phyloP scores from a whole-genome alignment of 768 basidiomycete genomes.

The Lenzites betulinus region DNA sequence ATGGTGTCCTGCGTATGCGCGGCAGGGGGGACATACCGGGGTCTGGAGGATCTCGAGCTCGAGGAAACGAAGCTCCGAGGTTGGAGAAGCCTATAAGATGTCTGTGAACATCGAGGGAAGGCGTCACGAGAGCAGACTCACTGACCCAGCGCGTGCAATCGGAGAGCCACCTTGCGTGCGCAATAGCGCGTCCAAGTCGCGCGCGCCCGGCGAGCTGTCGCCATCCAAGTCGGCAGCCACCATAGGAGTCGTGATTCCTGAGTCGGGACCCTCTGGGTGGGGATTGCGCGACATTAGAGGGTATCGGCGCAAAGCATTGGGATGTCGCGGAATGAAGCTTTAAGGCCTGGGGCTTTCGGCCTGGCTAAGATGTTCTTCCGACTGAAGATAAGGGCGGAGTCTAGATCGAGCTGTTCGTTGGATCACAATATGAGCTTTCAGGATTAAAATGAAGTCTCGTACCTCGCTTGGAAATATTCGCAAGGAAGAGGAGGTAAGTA shows the following conservation, averaged over 20 bases:
- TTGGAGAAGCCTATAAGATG: conserved; percentile 52
- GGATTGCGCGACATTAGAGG: conserved; percentile 16
- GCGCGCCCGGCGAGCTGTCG: conserved; percentile 6
- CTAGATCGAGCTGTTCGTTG: too few species aligned
- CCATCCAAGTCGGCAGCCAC: not conserved
- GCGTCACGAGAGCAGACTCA: not conserved
- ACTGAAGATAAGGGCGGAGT: too few species aligned
- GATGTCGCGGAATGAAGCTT: not conserved
- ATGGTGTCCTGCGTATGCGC: conserved; percentile 66
- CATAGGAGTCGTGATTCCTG: not conserved
- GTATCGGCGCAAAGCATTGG: conserved; percentile 3
- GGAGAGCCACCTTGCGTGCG: conserved; percentile 16
- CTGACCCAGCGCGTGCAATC: conserved; percentile 14
- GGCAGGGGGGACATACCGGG: conserved; percentile 20
- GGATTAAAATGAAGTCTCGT: too few species aligned
- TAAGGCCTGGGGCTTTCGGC: too few species aligned
- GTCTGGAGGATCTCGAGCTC: conserved; percentile 25
- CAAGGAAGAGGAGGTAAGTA: too few species aligned
- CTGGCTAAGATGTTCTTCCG: conserved; percentile 2
- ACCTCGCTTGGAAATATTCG: too few species aligned
- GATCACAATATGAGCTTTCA: too few species aligned
- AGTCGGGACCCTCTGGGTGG: not conserved
- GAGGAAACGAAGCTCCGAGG: conserved; percentile 47
- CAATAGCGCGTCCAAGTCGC: conserved; percentile 16
- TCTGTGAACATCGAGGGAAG: not conserved